phyloP scores from a whole-genome alignment of 1,284 basidiomycete genomes.

The Leccinum insolens region DNA sequence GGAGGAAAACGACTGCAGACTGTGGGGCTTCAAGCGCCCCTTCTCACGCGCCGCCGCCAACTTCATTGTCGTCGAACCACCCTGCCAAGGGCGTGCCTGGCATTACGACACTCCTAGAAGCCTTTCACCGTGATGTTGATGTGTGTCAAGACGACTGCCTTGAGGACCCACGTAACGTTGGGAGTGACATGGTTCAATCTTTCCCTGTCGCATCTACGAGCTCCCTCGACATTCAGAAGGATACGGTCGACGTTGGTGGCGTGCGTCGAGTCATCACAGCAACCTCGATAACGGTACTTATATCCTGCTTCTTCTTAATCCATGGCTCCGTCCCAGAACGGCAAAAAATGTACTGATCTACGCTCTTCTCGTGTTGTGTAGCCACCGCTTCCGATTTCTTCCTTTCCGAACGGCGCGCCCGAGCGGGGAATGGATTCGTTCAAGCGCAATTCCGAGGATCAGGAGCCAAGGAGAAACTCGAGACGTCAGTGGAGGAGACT shows the following conservation, averaged over 20 bases:
- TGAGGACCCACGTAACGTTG: constrained; percentile 20
- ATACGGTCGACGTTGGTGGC: constrained; percentile 28
- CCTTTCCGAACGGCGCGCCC: constrained; percentile 18
- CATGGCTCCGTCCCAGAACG: constrained; percentile 17
- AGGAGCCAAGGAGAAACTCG: constrained; percentile 15
- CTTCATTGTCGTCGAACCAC: constrained; percentile 9
- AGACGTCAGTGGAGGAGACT: constrained; percentile 20
- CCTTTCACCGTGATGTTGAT: constrained; percentile 19
- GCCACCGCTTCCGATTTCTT: constrained; percentile 24
- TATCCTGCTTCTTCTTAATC: constrained; percentile 17
- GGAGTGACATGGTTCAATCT: constrained; percentile 2
- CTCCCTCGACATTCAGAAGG: constrained; percentile 19
- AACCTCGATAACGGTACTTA: constrained; percentile 39
- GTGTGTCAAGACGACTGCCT: constrained; percentile 20
- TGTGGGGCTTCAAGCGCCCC: constrained; percentile 26
- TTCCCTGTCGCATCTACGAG: constrained; percentile 7
- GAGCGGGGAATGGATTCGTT: constrained; percentile 4
- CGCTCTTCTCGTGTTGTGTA: constrained; percentile 20
- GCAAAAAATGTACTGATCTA: constrained; percentile 20
- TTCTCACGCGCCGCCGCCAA: constrained; percentile 23
- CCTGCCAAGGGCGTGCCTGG: constrained; percentile 21
- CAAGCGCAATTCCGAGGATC: constrained; percentile 18
- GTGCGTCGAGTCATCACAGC: constrained; percentile 32
- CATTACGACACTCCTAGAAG: constrained; percentile 32
- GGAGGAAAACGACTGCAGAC: constrained; percentile 24